Percentiles rank a stretch among this genome's conserved stretches.
These are phyloP conservation scores for Syncephalastrum contaminatum DNA, from an alignment of 371 early-diverging fungal species.

Conservation along the genomic window DNA sequence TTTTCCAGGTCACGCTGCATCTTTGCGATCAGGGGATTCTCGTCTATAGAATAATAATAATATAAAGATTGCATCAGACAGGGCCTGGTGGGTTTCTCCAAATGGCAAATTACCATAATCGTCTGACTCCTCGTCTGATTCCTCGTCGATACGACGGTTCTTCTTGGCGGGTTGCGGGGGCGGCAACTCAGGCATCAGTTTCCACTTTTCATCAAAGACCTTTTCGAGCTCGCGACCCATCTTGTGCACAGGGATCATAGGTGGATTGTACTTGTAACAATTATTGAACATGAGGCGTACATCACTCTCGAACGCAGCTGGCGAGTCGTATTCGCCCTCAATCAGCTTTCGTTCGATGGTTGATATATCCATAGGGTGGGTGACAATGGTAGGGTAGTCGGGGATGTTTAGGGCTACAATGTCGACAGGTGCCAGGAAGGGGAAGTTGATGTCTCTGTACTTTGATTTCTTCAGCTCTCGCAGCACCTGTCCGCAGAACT, in stretches of 20 bases:
- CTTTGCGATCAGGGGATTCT: constrained; percentile 20
- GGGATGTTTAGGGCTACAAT: constrained; percentile 88
- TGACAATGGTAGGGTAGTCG: constrained; percentile 89
- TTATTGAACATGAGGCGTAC: constrained; percentile 87
- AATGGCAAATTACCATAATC: constrained; percentile 3
- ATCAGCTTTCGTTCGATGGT: constrained; percentile 90
- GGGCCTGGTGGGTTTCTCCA: too few species aligned
- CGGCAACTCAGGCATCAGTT: neutral
- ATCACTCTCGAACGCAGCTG: constrained; percentile 82
- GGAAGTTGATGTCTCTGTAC: constrained; percentile 66
- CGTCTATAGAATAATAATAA: constrained; percentile 2
- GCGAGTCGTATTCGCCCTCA: constrained; percentile 62
- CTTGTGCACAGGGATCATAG: constrained; percentile 81
- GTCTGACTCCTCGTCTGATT: constrained; percentile 14
- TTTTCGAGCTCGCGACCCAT: constrained; percentile 78
- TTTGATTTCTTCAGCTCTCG: constrained; percentile 76
- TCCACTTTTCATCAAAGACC: constrained; percentile 86
- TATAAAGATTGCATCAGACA: too few species aligned
- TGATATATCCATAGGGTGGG: constrained; percentile 97
- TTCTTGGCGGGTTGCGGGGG: constrained; percentile 6
- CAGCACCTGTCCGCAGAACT: constrained; percentile 65
- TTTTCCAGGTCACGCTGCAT: constrained; percentile 24
- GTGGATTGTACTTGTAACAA: constrained; percentile 91
- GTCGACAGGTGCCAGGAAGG: constrained; percentile 93
- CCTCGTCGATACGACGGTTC: constrained; percentile 12